A percentile compares a stretch with the other conserved stretches of the same genome.
Evolutionary conservation across 2,329 filamentous ascomycete genomes (phyloP).

Genomic region (Sphaceloma murrayae): DNA sequence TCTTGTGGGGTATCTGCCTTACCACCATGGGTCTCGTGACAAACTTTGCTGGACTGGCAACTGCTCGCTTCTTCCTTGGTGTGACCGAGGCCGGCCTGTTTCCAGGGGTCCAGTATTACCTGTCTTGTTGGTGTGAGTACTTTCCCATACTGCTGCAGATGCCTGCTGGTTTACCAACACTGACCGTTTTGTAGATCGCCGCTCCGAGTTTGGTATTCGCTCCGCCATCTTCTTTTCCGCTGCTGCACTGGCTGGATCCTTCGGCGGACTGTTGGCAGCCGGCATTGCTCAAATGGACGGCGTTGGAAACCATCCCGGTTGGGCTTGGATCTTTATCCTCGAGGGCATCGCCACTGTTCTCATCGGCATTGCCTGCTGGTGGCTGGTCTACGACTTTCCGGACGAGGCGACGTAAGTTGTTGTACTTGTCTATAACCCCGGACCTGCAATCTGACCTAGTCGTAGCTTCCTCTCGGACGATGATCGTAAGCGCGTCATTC

Average conservation of each 20-base stretch:
- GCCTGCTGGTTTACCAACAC: too few species aligned
- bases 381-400: conserved; percentile 76
- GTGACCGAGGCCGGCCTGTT: conserved; percentile 37
- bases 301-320: conserved; percentile 37
- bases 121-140: conserved; percentile 79
- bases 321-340: conserved; percentile 39
- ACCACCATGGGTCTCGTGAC: conserved; percentile 34
- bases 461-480: conserved; percentile 53
- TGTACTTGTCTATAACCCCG: neutral
- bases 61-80: conserved; percentile 27
- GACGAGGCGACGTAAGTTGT: conserved; percentile 48
- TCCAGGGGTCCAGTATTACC: conserved; percentile 68
- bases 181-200: too few species aligned
- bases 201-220: conserved; percentile 69
- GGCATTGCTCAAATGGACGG: conserved; percentile 63
- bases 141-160: too few species aligned
- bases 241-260: conserved; percentile 68
- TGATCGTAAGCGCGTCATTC: conserved; percentile 63
- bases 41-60: conserved; percentile 25
- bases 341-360: conserved; percentile 60
- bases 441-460: conserved; percentile 23
- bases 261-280: conserved; percentile 63
- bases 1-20: conserved; percentile 60
- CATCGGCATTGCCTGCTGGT: conserved; percentile 59
- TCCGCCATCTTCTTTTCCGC: conserved; percentile 78